These are phyloP conservation scores for Bruguiera sexangula DNA, from an alignment of 345 rosid genomes.

Conservation along the genomic window DNA sequence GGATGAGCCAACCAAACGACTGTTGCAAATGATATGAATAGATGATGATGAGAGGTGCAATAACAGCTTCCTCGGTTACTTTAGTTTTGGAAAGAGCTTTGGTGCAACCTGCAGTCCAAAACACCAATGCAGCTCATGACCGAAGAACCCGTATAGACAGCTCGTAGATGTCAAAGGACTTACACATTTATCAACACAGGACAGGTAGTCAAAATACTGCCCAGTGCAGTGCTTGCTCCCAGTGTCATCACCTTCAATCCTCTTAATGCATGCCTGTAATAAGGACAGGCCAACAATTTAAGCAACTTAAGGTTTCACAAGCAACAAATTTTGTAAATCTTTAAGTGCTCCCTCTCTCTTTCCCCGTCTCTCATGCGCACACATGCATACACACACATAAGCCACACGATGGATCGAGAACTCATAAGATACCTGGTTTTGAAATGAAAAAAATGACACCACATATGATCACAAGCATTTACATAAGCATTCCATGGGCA, in stretches of 20 bases:
- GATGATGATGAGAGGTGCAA: neutral
- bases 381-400: too few species aligned
- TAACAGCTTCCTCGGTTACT: conserved; percentile 16
- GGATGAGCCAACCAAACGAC: neutral
- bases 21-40: conserved; percentile 1
- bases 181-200: conserved; percentile 35
- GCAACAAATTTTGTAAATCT: neutral
- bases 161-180: neutral
- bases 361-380: too few species aligned
- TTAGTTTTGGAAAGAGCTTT: conserved; percentile 30
- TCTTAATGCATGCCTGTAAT: conserved; percentile 37
- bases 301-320: neutral
- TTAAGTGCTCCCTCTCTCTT: neutral
- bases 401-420: too few species aligned
- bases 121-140: neutral
- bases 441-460: too few species aligned
- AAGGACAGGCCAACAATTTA: neutral
- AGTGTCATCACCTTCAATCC: conserved; percentile 26
- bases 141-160: neutral
- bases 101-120: conserved; percentile 41
- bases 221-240: conserved; percentile 37
- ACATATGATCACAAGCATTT: too few species aligned
- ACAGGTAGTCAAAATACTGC: conserved; percentile 37
- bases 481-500: too few species aligned
- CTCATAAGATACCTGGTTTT: too few species aligned